phyloP scores from a whole-genome alignment of 495 filamentous ascomycete species.

The Xeromyces bisporus region DNA sequence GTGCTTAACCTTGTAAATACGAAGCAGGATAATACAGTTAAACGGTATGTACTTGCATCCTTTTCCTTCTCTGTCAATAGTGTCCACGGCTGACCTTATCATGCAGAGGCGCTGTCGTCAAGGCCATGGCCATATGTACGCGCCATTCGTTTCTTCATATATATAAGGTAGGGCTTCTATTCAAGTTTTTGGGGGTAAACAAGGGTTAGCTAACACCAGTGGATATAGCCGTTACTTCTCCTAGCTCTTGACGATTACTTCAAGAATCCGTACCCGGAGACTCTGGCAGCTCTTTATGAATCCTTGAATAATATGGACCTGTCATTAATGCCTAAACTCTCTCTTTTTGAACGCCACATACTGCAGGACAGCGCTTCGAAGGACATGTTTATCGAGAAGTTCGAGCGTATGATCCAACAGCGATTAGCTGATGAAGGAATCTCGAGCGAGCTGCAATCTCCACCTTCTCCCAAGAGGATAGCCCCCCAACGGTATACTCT shows the following conservation, averaged over 20 bases:
- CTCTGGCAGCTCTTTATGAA: conserved; percentile 74
- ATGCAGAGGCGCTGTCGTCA: conserved; percentile 75
- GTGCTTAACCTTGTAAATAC: conserved; percentile 96
- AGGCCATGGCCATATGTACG: conserved; percentile 99
- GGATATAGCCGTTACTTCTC: conserved; percentile 61
- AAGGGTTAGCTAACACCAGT: conserved; percentile 5
- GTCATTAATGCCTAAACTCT: conserved; percentile 78
- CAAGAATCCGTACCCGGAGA: conserved; percentile 76
- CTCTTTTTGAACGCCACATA: conserved; percentile 66
- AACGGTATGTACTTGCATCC: conserved; percentile 35
- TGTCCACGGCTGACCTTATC: conserved; percentile 1
- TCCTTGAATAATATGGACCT: conserved; percentile 95
- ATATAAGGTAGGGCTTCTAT: conserved; percentile 53
- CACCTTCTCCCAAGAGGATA: conserved; percentile 32
- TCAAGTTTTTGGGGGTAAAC: neutral
- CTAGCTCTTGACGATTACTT: conserved; percentile 97
- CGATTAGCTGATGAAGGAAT: conserved; percentile 33
- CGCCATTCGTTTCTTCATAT: conserved; percentile 97
- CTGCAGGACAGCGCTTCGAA: conserved; percentile 82
- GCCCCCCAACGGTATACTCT: conserved; percentile 38
- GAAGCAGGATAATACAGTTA: conserved; percentile 82
- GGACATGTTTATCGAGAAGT: conserved; percentile 95
- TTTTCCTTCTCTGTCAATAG: neutral
- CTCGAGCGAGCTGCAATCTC: conserved; percentile 11
- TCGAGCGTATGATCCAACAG: conserved; percentile 80